Conservation (phyloP, 371 early-diverging fungal genomes). For the Cokeromyces recurvatus region DNA sequence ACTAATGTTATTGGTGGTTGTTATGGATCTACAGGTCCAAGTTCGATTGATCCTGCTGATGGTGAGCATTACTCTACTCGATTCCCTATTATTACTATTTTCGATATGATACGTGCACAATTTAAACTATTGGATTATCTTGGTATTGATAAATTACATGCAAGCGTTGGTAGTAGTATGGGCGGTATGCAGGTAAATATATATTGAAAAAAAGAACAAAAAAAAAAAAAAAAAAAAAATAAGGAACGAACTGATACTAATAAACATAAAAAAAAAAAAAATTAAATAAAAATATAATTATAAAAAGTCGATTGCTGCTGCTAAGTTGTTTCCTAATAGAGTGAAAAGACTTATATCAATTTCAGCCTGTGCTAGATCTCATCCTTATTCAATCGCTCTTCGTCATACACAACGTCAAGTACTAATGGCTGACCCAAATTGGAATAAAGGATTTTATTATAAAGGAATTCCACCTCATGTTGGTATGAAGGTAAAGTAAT, state of each 20-base stretch:
- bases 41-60: slow-evolving; percentile 70
- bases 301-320: slow-evolving; percentile 72
- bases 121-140: slow-evolving; percentile 77
- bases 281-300: no score
- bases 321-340: slow-evolving; percentile 77
- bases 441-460: slow-evolving; percentile 92
- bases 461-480: slow-evolving; percentile 86
- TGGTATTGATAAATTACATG: slow-evolving; percentile 79
- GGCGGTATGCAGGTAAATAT: slow-evolving; percentile 87
- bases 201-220: no score
- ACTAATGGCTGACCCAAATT: slow-evolving; percentile 93
- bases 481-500: slow-evolving; percentile 77
- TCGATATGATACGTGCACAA: slow-evolving; percentile 94
- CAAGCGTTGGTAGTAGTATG: slow-evolving; percentile 92
- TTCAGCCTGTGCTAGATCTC: slow-evolving; percentile 90
- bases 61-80: slow-evolving; percentile 78
- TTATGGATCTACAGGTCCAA: slow-evolving; percentile 87
- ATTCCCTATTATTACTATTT: slow-evolving; percentile 90
- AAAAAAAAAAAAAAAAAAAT: no score
- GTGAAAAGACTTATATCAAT: slow-evolving; percentile 79
- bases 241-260: no score
- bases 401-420: slow-evolving; percentile 89
- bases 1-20: slow-evolving; percentile 88
- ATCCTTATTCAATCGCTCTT: slow-evolving; percentile 93
- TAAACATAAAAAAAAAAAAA: not conserved